phyloP scores from a whole-genome alignment of 176 grass and related monocot genomes.

The Aechmea fasciata region DNA sequence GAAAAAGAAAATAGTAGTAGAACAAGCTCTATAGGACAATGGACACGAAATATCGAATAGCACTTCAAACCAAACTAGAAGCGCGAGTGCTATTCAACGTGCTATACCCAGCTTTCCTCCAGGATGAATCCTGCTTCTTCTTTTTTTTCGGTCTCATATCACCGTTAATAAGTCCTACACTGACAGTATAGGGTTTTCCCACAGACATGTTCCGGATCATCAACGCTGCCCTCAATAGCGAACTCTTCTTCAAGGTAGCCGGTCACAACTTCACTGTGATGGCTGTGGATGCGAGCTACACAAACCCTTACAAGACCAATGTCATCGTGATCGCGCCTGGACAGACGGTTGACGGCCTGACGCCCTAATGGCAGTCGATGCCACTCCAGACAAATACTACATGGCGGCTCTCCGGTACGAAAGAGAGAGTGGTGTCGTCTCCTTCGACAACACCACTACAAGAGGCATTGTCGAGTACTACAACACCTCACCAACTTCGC shows the following conservation, averaged over 20 bases:
- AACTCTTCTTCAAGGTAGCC: constrained; percentile 69
- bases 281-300: constrained; percentile 49
- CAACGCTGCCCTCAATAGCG: constrained; percentile 51
- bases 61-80: too few species aligned
- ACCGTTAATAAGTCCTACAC: too few species aligned
- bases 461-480: constrained; percentile 31
- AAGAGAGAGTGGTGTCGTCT: constrained; percentile 2
- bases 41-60: too few species aligned
- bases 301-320: constrained; percentile 49
- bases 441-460: constrained; percentile 35
- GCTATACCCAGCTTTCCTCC: too few species aligned
- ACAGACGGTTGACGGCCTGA: constrained; percentile 55
- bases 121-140: too few species aligned
- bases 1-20: too few species aligned
- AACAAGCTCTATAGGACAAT: too few species aligned
- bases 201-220: constrained; percentile 42
- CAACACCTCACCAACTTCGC: not conserved
- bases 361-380: constrained; percentile 40
- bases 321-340: constrained; percentile 39
- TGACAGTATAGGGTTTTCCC: not conserved
- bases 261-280: constrained; percentile 51
- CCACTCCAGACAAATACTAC: constrained; percentile 31
- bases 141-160: too few species aligned
- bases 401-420: constrained; percentile 42
- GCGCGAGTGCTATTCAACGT: too few species aligned